Base-by-base conservation (phyloP, 257 asterid species). In the Fraxinus quadrangulata region DNA sequence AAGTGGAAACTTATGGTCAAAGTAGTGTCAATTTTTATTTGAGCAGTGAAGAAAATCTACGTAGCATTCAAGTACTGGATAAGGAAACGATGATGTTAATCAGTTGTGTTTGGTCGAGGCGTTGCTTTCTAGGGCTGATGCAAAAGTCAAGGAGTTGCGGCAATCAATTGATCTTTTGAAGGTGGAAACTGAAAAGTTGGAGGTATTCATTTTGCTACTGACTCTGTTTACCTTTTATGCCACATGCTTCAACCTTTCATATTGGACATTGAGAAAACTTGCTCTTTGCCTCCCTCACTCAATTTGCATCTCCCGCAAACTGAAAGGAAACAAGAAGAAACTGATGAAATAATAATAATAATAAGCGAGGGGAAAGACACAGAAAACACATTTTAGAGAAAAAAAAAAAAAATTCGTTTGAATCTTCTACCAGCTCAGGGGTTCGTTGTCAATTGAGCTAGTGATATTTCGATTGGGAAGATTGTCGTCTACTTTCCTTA, bases 71-170 rank as follows among this genome's bases (percentile, higher is more conserved):
- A 70, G 36, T 77, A 78, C 33, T 21, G 76, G 75, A 24, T 56
- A 56, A 16, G 82, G 67, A 67, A 74, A 24, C 54, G 31, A 63
- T 81, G 37, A 73, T 72, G 39, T 51, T 33, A 75, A 77, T 61
- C 36, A 71, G 63, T 84, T 67, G 71, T 83, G 67, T 79, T 84
- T 77, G 33, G 45, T 77, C 69, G 87, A 94, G 99, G 81, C 84
- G 34, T 75, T 93, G 87, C 82, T 96, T 77, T 87, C 98, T 56
- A 86, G 92, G 86, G 97, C 97, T 74, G 94, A 96, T 81, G 89
- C 91, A 59, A 90, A 87, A 82, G 96, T 93, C 80, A 88, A 88
- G 89, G 90, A 87, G 77, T 83, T 96, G 83, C 84, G 84, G 82
- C 86, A 88, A 77, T 85, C 99, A 68, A 79, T 93, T 69, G 88